Evolutionary conservation across 2,329 filamentous ascomycete genomes (phyloP).

Genomic region (Neopestalotiopsis sp.): DNA sequence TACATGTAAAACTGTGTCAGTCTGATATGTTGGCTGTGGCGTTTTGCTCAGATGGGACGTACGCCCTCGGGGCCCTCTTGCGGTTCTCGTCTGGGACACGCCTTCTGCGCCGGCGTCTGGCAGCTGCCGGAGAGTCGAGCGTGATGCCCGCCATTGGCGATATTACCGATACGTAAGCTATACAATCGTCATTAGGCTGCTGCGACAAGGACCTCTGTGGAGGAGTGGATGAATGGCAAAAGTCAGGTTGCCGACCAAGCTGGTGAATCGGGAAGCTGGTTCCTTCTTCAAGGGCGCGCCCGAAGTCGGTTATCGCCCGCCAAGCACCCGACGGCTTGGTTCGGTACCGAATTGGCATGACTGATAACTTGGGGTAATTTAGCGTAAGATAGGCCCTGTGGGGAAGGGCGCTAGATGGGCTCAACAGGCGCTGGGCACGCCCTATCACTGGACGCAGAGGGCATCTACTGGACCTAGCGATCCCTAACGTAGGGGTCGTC

Average conservation of each 20-base stretch:
- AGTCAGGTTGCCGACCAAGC: neutral
- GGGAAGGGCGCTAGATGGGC: conserved; percentile 2
- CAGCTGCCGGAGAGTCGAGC: conserved; percentile 8
- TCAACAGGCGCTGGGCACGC: neutral
- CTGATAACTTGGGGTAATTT: conserved; percentile 7
- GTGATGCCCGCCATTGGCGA: conserved; percentile 1
- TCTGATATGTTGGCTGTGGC: neutral
- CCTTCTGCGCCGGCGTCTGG: conserved; percentile 26
- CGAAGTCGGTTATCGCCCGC: conserved; percentile 1
- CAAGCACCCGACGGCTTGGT: conserved; percentile 1
- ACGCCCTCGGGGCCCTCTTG: conserved; percentile 38
- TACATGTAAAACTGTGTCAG: conserved; percentile 14
- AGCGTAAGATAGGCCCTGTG: neutral
- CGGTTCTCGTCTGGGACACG: conserved; percentile 39
- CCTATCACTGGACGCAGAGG: neutral
- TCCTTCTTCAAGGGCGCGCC: neutral
- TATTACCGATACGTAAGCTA: neutral
- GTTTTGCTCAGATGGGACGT: conserved; percentile 2
- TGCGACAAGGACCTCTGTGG: neutral
- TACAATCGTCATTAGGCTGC: neutral
- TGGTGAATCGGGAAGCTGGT: neutral
- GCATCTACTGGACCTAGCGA: too few species aligned
- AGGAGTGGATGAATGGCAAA: too few species aligned
- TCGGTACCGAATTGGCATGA: neutral
- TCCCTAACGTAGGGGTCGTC: too few species aligned